These are phyloP conservation scores for Ophiosphaerella herpotricha DNA, from an alignment of 2,329 filamentous ascomycete genomes.

Conservation along the genomic window DNA sequence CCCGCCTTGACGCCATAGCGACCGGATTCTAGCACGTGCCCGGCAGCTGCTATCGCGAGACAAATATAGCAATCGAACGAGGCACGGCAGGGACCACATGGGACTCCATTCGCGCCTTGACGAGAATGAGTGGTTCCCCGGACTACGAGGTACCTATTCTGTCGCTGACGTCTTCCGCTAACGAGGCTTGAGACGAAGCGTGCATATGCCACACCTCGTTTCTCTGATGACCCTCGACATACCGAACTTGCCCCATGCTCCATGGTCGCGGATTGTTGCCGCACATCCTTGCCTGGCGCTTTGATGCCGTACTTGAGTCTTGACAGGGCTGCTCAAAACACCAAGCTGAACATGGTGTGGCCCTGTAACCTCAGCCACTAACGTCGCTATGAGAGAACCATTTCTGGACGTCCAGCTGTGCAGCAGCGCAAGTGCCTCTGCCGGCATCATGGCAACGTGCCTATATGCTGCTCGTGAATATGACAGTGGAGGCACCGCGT, in stretches of 20 bases:
- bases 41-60: constrained; percentile 18
- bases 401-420: constrained; percentile 19
- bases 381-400: constrained; percentile 28
- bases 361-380: constrained; percentile 25
- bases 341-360: constrained; percentile 32
- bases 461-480: neutral
- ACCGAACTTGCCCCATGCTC: constrained; percentile 17
- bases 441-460: neutral
- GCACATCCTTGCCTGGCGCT: constrained; percentile 18
- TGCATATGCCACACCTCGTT: constrained; percentile 24
- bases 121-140: neutral
- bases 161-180: constrained; percentile 26
- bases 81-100: constrained; percentile 16
- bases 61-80: constrained; percentile 17
- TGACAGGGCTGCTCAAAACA: constrained; percentile 29
- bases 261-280: constrained; percentile 21
- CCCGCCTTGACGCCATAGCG: constrained; percentile 5
- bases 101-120: constrained; percentile 19
- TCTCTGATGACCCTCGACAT: constrained; percentile 20
- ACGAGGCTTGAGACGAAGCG: constrained; percentile 29
- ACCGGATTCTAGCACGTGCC: constrained; percentile 19
- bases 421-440: constrained; percentile 19
- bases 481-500: constrained; percentile 1
- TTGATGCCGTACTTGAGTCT: constrained; percentile 13
- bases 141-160: constrained; percentile 16